Percentiles rank a stretch among this genome's conserved stretches.
These are phyloP conservation scores for Henckelia pumila DNA, from an alignment of 257 asterid species.

Conservation along the genomic window DNA sequence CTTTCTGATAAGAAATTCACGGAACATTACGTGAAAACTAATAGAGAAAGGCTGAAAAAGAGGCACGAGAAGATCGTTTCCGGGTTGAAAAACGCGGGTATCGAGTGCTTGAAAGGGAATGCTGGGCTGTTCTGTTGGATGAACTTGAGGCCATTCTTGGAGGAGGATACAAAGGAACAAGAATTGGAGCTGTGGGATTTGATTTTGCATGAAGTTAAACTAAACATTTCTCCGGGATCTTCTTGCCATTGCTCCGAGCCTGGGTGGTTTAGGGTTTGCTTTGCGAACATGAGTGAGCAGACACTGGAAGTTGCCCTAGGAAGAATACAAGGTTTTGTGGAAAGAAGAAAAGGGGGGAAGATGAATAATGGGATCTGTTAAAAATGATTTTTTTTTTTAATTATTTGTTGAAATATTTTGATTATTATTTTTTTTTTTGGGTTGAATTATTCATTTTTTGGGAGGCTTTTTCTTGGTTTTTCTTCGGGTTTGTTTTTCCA, in stretches of 20 bases:
- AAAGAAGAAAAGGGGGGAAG: slow-evolving; percentile 18
- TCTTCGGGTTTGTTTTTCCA: slow-evolving; percentile 2
- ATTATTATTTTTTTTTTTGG: neutral
- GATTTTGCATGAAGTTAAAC: slow-evolving; percentile 36
- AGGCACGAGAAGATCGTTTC: slow-evolving; percentile 36
- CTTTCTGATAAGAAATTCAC: slow-evolving; percentile 39
- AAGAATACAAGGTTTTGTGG: slow-evolving; percentile 40
- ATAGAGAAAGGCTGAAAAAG: slow-evolving; percentile 34
- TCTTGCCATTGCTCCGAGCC: slow-evolving; percentile 56
- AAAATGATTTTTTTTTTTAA: neutral
- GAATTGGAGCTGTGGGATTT: slow-evolving; percentile 39
- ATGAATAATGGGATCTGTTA: neutral
- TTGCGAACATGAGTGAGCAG: slow-evolving; percentile 51
- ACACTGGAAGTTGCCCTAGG: slow-evolving; percentile 39
- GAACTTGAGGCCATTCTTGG: slow-evolving; percentile 34
- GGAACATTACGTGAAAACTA: slow-evolving; percentile 29
- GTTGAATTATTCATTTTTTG: neutral
- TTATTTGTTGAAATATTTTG: too few species aligned
- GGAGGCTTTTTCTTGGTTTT: slow-evolving; percentile 5
- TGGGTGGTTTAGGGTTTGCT: slow-evolving; percentile 60
- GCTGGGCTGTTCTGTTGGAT: slow-evolving; percentile 60
- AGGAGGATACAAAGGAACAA: slow-evolving; percentile 27
- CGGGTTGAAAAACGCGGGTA: slow-evolving; percentile 35
- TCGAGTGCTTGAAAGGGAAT: slow-evolving; percentile 45
- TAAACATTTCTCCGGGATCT: slow-evolving; percentile 49